Evolutionary conservation across 2,329 filamentous ascomycete species (phyloP), one percentile per base, ranked within the genome.

Genomic region (Ramichloridium luteum): DNA sequence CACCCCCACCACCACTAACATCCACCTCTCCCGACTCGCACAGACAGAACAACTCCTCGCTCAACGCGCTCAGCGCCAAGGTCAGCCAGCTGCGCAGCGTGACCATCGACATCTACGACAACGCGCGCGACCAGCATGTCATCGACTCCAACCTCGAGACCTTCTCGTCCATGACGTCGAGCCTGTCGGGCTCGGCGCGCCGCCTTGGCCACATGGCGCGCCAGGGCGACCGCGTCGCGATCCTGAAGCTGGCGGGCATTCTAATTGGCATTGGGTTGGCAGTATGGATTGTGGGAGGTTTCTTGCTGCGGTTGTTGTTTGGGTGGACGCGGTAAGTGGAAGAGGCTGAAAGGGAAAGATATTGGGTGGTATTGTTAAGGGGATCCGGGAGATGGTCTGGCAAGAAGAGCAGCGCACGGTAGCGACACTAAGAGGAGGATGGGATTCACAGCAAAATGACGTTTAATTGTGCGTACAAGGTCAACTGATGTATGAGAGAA

Each of bases 91-190:
- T 98, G 41, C 84, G 88, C 52, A 82, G 81, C 58, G 84, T 98
- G 30, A 98, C 90, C 25, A 75, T 96, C 44, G 85, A 98, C 64
- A 98, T 98, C 52, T 94, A 96, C 69, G 86, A 96, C 62, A 85
- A 90, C 56, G 90, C 90, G 30, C 75, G 84, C 36, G 74, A 82
- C 48, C 88, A 96, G 49, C 74, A 80, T 44, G 73, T 93, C 41
- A 81, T 98, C 45, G 84, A 98, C 59, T 77, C 74, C 51, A 88
- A 82, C 23, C 83, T 71, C 56, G 85, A 96, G 46, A 90, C 85
- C 14, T 96, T 98, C 60, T 88, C 83, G 38, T 80, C 76, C 48
- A 85, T 98, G 71, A 71, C 74, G 20, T 77, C 78, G 10, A 78
- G 77, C 42, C 64, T 98, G 38, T 88, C 84, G 55, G 84, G 85